Evolutionary conservation across 441 rosid genomes (phyloP).

Genomic region (Metrosideros polymorpha): DNA sequence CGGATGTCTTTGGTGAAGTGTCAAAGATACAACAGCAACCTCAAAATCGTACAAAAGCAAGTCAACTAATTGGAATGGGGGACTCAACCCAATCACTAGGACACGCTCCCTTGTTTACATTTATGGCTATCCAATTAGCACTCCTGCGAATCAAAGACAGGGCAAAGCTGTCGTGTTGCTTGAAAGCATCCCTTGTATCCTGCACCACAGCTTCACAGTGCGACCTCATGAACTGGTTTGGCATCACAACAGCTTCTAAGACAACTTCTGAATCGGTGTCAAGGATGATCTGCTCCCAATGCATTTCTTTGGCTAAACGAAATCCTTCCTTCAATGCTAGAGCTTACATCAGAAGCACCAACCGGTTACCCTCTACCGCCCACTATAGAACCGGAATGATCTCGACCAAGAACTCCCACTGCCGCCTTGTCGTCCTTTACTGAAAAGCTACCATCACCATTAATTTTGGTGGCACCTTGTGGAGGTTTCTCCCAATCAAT

Average conservation of each 20-base stretch:
- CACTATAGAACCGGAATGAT: not conserved
- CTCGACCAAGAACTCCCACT: not conserved
- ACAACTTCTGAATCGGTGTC: not conserved
- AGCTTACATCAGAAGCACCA: not conserved
- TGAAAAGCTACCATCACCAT: not conserved
- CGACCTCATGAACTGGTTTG: not conserved
- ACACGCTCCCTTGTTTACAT: no score
- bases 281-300: not conserved
- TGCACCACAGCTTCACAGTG: not conserved
- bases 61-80: not conserved
- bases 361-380: not conserved
- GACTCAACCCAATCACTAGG: not conserved
- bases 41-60: not conserved
- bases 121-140: no score
- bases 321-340: not conserved
- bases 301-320: not conserved
- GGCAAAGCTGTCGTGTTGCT: no score
- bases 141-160: no score
- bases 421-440: not conserved
- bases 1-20: not conserved
- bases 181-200: fast-evolving
- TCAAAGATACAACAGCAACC: not conserved
- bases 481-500: not conserved
- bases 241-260: not conserved
- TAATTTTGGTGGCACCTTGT: not conserved